phyloP scores from a whole-genome alignment of 2,329 filamentous ascomycete genomes.

The Fonsecaea nubica region DNA sequence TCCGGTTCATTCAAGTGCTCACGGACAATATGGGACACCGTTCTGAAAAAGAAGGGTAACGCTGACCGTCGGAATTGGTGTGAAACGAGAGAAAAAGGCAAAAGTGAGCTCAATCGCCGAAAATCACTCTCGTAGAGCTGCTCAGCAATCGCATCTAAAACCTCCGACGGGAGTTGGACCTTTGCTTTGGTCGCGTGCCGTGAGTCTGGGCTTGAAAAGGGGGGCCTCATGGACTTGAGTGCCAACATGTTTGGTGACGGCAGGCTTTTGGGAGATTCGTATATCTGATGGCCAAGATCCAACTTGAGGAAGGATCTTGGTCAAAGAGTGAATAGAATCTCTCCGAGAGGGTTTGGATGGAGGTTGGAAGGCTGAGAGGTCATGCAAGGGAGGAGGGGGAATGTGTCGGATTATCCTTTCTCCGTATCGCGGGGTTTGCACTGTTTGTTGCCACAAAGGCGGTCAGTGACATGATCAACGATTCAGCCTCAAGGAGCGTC shows the following conservation, averaged over 20 bases:
- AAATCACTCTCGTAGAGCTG: conserved; percentile 27
- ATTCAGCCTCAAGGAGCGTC: background rate
- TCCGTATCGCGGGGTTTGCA: background rate
- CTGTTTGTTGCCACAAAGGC: background rate
- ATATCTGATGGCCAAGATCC: background rate
- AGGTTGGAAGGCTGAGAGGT: background rate
- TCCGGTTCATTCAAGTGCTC: conserved; percentile 22
- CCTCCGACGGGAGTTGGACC: conserved; percentile 29
- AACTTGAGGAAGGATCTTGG: background rate
- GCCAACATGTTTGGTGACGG: conserved; percentile 23
- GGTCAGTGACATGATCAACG: background rate
- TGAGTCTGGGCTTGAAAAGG: background rate
- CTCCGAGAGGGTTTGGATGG: background rate
- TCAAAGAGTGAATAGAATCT: background rate
- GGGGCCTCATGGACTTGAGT: conserved; percentile 32
- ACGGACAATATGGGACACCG: conserved; percentile 30
- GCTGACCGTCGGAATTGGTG: conserved; percentile 30
- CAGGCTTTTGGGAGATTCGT: background rate
- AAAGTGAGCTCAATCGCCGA: conserved; percentile 25
- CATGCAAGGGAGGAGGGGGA: background rate
- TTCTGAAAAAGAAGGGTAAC: conserved; percentile 30
- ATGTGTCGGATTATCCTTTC: conserved; percentile 10
- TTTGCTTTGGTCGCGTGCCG: conserved; percentile 26
- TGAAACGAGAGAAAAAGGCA: conserved; percentile 30
- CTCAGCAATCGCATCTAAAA: conserved; percentile 31